A percentile compares a stretch with the other conserved stretches of the same genome.
These are phyloP conservation scores for Rhizophora apiculata DNA, from an alignment of 345 rosid genomes.

Conservation along the genomic window DNA sequence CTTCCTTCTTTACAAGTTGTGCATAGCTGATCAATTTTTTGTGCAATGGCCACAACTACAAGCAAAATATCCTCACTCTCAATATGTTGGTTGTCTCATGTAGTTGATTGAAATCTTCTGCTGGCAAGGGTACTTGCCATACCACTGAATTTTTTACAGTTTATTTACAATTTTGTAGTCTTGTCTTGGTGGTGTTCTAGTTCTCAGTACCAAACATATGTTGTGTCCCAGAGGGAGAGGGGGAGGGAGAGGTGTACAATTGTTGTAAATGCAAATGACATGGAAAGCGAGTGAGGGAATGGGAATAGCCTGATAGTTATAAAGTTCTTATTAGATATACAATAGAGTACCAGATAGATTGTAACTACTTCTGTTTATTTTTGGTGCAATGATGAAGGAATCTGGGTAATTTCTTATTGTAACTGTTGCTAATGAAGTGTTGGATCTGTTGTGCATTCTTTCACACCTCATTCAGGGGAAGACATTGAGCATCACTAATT, in stretches of 20 bases:
- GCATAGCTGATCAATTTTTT: constrained; percentile 74
- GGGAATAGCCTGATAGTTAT: background rate
- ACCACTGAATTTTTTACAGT: background rate
- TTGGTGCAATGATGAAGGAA: too few relatives aligned
- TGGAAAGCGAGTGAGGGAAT: background rate
- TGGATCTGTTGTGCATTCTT: too few relatives aligned
- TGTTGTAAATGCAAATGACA: background rate
- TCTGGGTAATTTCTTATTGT: too few relatives aligned
- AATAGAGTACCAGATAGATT: background rate
- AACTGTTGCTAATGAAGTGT: too few relatives aligned
- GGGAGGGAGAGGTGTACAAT: background rate
- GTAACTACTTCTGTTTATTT: too few relatives aligned
- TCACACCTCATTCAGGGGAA: too few relatives aligned
- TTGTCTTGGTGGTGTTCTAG: background rate
- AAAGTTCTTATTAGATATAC: background rate
- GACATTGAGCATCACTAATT: too few relatives aligned
- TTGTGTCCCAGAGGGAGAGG: background rate
- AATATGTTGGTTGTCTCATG: constrained; percentile 84
- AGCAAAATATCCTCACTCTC: constrained; percentile 59
- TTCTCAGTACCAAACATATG: background rate
- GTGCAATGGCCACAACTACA: constrained; percentile 91
- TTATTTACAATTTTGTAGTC: constrained; percentile 5
- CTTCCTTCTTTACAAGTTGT: constrained; percentile 66
- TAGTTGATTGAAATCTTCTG: constrained; percentile 12
- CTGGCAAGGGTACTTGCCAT: background rate